Evolutionary conservation across 2,329 filamentous ascomycete species (phyloP), one percentile per base, ranked within the genome.

Genomic region (Talaromyces sp.): DNA sequence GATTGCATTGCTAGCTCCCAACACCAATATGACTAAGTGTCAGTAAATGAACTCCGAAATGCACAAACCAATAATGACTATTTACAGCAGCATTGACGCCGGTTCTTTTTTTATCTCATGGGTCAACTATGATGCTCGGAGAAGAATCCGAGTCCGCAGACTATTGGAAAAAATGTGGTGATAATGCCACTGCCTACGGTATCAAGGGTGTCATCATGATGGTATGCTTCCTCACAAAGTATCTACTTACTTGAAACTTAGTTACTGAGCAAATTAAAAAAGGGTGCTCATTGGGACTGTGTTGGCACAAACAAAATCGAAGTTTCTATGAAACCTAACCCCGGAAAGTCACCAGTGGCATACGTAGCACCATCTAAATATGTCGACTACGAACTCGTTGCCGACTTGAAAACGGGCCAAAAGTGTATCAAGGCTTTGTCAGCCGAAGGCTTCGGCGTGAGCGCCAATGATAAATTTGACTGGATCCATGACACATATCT

Each of bases 401-500:
- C 86, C 0, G 86, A 89, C 70, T 74, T 88, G 1, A 67, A 72
- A 4, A 84, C 78, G 10, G 80, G 78, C 0, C 70, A 80, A 19
- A 74, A 75, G 9, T 83, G 82, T 67, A 77, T 87, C 52, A 65
- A 72, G 0, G 73, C 84, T 56, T 77, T 89, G 1, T 64, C 71
- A 4, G 67, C 69, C 2, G 77, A 79, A 1, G 85, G 85, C 9
- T 83, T 88, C 71, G 76, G 83, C 35, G 83, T 80, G 1, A 68
- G 71, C 3, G 74, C 70, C 1, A 85, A 88, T 67, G 66, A 77
- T 0, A 77, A 68, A 0, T 89, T 89, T 64, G 83, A 89, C 67
- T 89, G 86, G 87, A 89, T 89, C 68, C 86, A 90, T 75, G 87
- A 90, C 71, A 88, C 85, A 0, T 89, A 85, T 67, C 79, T 89